phyloP scores from a whole-genome alignment of 106 monocot species.

The Dendrobium officinale region DNA sequence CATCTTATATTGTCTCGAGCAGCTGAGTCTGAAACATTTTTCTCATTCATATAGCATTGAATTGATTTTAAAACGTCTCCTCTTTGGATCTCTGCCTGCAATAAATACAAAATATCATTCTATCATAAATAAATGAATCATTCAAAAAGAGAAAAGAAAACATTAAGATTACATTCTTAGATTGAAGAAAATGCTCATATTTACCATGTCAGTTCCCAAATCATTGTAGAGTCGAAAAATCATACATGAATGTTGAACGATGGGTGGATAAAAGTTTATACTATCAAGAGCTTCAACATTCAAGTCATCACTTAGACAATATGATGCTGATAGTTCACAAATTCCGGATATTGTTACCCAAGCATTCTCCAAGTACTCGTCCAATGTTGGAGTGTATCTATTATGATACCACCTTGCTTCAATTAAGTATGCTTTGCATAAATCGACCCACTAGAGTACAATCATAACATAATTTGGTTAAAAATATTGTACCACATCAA shows the following conservation, averaged over 20 bases:
- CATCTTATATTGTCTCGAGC: too few species aligned
- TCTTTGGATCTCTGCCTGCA: too few species aligned
- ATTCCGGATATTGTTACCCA: too few species aligned
- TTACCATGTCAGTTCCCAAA: slow-evolving; percentile 9
- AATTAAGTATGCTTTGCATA: slow-evolving; percentile 16
- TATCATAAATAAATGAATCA: too few species aligned
- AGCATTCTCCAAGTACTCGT: slow-evolving; percentile 23
- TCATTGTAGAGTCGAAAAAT: slow-evolving; percentile 12
- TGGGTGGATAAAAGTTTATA: neutral
- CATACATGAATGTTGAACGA: neutral
- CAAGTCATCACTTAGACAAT: neutral
- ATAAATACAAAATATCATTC: too few species aligned
- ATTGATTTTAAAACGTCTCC: too few species aligned
- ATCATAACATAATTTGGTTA: too few species aligned
- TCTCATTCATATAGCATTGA: too few species aligned
- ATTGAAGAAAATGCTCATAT: neutral
- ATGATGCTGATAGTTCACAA: neutral
- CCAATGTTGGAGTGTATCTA: slow-evolving; percentile 7
- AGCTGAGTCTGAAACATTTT: too few species aligned
- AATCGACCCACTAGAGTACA: slow-evolving; percentile 17
- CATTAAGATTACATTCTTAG: too few species aligned
- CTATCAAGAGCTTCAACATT: neutral
- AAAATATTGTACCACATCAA: too few species aligned
- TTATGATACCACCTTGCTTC: slow-evolving; percentile 22
- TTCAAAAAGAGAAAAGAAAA: too few species aligned